A percentile compares a stretch with the other conserved stretches of the same genome.
These are phyloP conservation scores for Echium plantagineum DNA, from an alignment of 257 asterid species.

Conservation along the genomic window DNA sequence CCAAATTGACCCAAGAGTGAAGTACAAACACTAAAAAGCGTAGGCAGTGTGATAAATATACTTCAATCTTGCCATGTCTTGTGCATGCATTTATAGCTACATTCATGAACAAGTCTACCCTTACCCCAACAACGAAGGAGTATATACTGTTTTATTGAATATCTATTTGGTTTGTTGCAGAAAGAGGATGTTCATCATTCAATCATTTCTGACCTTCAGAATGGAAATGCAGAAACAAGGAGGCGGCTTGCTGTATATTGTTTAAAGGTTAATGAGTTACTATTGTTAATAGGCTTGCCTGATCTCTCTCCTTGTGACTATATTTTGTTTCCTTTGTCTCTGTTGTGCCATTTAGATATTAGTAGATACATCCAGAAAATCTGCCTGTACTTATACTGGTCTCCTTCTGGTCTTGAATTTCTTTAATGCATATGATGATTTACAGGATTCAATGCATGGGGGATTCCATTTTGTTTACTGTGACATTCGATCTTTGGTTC, in stretches of 20 bases:
- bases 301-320: not conserved
- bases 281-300: not conserved
- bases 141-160: no score
- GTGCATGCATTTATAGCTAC: not conserved
- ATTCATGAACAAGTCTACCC: not conserved
- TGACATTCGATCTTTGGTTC: no score
- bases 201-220: constrained; percentile 95
- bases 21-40: no score
- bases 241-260: constrained; percentile 96
- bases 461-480: no score
- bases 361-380: not conserved
- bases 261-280: constrained; percentile 52
- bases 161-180: constrained; percentile 26
- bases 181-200: constrained; percentile 99
- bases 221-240: constrained; percentile 89
- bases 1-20: no score
- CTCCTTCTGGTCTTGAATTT: no score
- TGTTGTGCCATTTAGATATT: not conserved
- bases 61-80: not conserved
- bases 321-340: constrained; percentile 1
- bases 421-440: no score
- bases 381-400: no score
- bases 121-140: not conserved
- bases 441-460: no score
- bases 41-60: no score